phyloP scores from a whole-genome alignment of 2,329 filamentous ascomycete genomes.

The Calonectria pauciramosa region DNA sequence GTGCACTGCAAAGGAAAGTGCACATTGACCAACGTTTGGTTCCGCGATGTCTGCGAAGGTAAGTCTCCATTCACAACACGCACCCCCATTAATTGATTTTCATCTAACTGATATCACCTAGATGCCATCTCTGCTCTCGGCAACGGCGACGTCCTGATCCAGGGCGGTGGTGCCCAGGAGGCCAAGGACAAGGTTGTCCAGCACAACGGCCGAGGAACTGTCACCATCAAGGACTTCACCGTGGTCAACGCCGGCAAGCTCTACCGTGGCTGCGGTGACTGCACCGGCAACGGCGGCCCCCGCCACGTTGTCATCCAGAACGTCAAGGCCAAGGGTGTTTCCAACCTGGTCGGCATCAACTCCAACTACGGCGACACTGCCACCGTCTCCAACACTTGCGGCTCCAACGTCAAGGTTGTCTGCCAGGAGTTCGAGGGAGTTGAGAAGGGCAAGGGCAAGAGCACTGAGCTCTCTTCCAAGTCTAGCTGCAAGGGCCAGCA shows the following conservation, averaged over 20 bases:
- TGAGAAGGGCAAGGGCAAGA: conserved; percentile 19
- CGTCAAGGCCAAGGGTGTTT: conserved; percentile 42
- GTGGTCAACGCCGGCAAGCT: conserved; percentile 42
- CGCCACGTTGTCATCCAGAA: conserved; percentile 32
- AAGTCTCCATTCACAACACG: background rate
- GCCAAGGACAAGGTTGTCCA: conserved; percentile 43
- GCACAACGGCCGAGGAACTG: conserved; percentile 41
- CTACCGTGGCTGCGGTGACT: conserved; percentile 44
- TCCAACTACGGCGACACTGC: conserved; percentile 42
- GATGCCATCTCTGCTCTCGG: conserved; percentile 24
- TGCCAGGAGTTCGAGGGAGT: conserved; percentile 41
- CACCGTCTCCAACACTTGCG: conserved; percentile 37
- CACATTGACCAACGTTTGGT: conserved; percentile 54
- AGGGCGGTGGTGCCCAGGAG: conserved; percentile 41
- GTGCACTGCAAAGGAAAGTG: conserved; percentile 46
- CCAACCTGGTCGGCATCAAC: conserved; percentile 42
- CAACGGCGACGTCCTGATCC: conserved; percentile 15
- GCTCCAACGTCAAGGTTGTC: conserved; percentile 39
- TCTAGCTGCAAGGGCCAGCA: conserved; percentile 26
- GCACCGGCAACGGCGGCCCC: conserved; percentile 43
- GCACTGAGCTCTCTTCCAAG: conserved; percentile 9
- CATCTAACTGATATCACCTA: background rate
- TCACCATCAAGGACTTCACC: conserved; percentile 41
- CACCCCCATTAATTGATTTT: background rate
- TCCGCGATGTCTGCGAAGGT: conserved; percentile 53